Conservation (phyloP, 2,329 filamentous ascomycete genomes). For the Xylariales sp. region DNA sequence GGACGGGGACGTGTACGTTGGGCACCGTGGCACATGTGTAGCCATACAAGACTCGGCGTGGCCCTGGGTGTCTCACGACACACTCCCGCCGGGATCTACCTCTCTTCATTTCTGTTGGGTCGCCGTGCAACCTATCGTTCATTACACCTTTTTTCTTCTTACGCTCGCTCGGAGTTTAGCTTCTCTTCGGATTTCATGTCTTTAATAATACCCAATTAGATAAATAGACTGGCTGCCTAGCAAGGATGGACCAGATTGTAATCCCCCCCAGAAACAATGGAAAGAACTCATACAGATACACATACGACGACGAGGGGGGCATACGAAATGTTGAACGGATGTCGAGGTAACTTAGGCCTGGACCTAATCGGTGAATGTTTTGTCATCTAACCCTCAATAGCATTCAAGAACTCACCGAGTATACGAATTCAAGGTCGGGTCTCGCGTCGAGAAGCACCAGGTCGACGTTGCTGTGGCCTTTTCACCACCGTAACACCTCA, state of each 20-base stretch:
- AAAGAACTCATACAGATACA: conserved; percentile 43
- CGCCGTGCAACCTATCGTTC: conserved; percentile 33
- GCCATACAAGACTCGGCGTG: conserved; percentile 33
- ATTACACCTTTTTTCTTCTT: conserved; percentile 34
- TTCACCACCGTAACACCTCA: conserved; percentile 47
- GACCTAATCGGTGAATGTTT: conserved; percentile 28
- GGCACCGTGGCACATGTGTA: conserved; percentile 34
- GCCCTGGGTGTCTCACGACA: conserved; percentile 17
- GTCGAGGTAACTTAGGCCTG: conserved; percentile 44
- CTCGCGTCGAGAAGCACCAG: conserved; percentile 44
- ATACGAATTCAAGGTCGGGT: conserved; percentile 44
- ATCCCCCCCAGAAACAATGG: conserved; percentile 43
- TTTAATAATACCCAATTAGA: conserved; percentile 38
- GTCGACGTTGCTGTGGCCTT: conserved; percentile 49
- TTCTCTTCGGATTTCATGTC: conserved; percentile 37
- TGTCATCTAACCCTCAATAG: conserved; percentile 42
- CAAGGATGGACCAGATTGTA: conserved; percentile 47
- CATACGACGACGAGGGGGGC: conserved; percentile 43
- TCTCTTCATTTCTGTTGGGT: conserved; percentile 36
- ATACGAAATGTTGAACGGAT: conserved; percentile 44
- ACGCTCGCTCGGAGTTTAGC: conserved; percentile 32
- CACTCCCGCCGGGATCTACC: conserved; percentile 18
- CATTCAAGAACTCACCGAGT: conserved; percentile 46
- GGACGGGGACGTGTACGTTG: conserved; percentile 38
- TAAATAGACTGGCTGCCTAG: conserved; percentile 28